Conservation (phyloP, 352 stramenopile genomes). For the Globisporangium takayamanum region DNA sequence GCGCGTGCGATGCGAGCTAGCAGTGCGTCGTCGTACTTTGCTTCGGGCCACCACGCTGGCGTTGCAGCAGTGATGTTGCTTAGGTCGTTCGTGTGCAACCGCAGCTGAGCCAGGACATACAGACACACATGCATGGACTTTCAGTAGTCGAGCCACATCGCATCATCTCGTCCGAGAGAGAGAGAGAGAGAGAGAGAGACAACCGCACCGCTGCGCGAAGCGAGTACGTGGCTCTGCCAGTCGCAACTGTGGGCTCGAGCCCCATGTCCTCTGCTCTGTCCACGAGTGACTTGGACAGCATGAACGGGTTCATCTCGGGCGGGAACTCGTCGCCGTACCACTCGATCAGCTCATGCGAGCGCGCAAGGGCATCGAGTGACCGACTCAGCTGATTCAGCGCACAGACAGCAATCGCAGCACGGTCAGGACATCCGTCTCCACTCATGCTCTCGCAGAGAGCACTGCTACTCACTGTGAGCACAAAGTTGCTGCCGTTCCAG, state of each 20-base stretch:
- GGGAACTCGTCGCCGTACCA: constrained; percentile 78
- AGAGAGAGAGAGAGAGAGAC: not conserved
- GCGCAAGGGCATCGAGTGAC: constrained; percentile 46
- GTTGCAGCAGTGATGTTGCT: constrained; percentile 4
- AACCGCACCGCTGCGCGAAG: constrained; percentile 28
- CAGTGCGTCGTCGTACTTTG: constrained; percentile 29
- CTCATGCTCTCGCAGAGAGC: not conserved
- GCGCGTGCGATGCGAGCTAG: constrained; percentile 27
- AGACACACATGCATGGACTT: not conserved
- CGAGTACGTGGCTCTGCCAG: constrained; percentile 9
- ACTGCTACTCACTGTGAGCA: constrained; percentile 18
- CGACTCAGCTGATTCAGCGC: constrained; percentile 24
- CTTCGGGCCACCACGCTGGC: constrained; percentile 58
- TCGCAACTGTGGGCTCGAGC: constrained; percentile 13
- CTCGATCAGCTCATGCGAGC: constrained; percentile 29
- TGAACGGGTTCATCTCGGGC: constrained; percentile 60
- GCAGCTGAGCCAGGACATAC: constrained; percentile 15
- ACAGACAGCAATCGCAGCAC: not conserved
- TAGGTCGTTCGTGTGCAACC: constrained; percentile 22
- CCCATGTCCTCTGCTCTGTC: constrained; percentile 37
- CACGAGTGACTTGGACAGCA: constrained; percentile 38
- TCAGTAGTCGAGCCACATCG: constrained; percentile 3
- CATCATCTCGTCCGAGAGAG: not conserved
- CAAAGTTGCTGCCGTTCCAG: constrained; percentile 51
- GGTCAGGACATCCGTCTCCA: not conserved